Percentiles rank a stretch among this genome's conserved stretches.
Evolutionary conservation across 345 rosid species (phyloP).

Genomic region (Eucalyptus regnans): DNA sequence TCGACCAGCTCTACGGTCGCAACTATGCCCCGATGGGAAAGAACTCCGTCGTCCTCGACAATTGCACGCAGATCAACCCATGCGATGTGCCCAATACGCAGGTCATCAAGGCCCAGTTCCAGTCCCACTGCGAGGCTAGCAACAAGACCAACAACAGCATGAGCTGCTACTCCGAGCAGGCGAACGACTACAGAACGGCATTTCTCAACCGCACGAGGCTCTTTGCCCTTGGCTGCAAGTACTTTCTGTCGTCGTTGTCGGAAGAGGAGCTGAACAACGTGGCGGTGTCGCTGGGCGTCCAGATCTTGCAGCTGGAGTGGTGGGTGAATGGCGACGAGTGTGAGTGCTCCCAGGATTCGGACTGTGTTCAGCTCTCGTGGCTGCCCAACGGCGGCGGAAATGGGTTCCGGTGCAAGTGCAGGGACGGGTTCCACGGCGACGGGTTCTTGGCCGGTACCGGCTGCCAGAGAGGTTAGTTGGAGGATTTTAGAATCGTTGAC

Average conservation of each 20-base stretch:
- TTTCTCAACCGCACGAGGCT: neutral
- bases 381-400: neutral
- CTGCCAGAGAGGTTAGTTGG: slow-evolving; percentile 48
- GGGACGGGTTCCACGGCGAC: slow-evolving; percentile 12
- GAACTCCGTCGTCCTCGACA: slow-evolving; percentile 29
- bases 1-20: slow-evolving; percentile 16
- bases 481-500: neutral
- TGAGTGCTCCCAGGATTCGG: slow-evolving; percentile 24
- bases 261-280: accelerated
- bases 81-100: slow-evolving; percentile 17
- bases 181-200: neutral
- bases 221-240: neutral
- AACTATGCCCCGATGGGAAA: slow-evolving; percentile 26
- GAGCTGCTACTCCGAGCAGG: neutral
- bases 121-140: neutral
- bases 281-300: slow-evolving; percentile 16
- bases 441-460: slow-evolving; percentile 33
- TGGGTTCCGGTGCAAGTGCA: neutral
- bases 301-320: slow-evolving; percentile 38
- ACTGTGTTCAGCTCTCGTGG: slow-evolving; percentile 7
- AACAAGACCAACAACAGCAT: neutral
- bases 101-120: neutral
- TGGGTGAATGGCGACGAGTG: slow-evolving; percentile 44
- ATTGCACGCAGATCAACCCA: slow-evolving; percentile 8
- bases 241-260: neutral